Evolutionary conservation across 2,329 filamentous ascomycete genomes (phyloP).

Genomic region (Pseudogymnoascus sp.): DNA sequence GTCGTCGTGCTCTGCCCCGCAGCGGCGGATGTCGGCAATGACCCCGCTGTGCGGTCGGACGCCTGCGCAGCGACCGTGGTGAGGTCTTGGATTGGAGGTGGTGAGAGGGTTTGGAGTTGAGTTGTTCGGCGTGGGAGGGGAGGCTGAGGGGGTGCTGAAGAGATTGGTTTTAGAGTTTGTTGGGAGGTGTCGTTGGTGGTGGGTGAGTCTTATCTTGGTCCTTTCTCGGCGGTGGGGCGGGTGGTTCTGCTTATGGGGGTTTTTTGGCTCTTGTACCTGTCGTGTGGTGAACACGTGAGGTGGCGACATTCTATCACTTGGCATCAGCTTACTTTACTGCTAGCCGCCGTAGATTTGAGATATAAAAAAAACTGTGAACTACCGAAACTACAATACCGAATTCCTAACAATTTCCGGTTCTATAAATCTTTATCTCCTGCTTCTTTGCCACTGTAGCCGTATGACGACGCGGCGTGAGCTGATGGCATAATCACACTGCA

Average conservation of each 20-base stretch:
- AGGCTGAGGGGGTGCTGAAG: not conserved
- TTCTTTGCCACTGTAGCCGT: not conserved
- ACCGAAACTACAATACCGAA: not conserved
- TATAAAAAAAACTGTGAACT: no score
- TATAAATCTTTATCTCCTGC: not conserved
- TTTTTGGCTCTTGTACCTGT: not conserved
- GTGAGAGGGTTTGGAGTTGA: not conserved
- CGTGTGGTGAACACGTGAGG: constrained; percentile 2
- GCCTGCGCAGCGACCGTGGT: not conserved
- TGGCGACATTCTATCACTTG: not conserved
- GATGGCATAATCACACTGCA: constrained; percentile 10
- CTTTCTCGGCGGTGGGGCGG: constrained; percentile 4
- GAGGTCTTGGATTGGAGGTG: not conserved
- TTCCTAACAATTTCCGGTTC: not conserved
- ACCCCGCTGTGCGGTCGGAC: not conserved
- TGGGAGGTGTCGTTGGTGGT: not conserved
- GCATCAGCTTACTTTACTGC: not conserved
- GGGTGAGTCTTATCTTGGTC: constrained; percentile 9
- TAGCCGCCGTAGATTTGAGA: not conserved
- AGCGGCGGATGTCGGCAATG: constrained; percentile 3
- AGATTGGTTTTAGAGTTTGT: constrained; percentile 6
- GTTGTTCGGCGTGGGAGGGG: not conserved
- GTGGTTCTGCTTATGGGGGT: not conserved
- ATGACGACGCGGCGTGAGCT: constrained; percentile 1
- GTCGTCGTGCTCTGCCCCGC: not conserved